Conservation (phyloP, 495 filamentous ascomycete species). For the Trichodelitschia bisporula region DNA sequence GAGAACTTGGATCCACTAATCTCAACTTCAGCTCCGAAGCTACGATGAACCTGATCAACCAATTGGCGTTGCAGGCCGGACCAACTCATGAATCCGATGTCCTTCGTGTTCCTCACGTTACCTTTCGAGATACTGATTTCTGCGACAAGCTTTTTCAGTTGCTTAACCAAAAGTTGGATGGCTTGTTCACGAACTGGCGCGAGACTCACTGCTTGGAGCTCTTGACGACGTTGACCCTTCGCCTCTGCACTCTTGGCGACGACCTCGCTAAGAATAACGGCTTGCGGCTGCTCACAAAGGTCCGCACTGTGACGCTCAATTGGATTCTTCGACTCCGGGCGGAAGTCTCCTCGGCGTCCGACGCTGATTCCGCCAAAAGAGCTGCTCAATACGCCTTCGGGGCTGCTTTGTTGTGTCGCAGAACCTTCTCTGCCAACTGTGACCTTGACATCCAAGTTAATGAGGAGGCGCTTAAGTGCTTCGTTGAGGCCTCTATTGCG, state of each 20-base stretch:
- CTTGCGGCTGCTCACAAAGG: conserved; percentile 8
- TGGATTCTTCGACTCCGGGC: conserved; percentile 23
- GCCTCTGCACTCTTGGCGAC: conserved; percentile 9
- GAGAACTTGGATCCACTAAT: conserved; percentile 26
- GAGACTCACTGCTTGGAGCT: conserved; percentile 24
- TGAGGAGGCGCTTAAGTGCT: conserved; percentile 9
- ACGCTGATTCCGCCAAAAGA: conserved; percentile 16
- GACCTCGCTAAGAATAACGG: conserved; percentile 5
- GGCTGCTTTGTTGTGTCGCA: conserved; percentile 25
- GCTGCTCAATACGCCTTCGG: conserved; percentile 20
- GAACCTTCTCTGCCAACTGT: conserved; percentile 19
- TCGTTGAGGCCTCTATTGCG: conserved; percentile 17
- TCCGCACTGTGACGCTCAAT: conserved; percentile 6
- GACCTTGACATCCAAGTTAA: conserved; percentile 2
- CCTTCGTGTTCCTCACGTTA: conserved; percentile 18
- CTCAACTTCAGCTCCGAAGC: conserved; percentile 27
- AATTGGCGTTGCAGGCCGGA: conserved; percentile 24
- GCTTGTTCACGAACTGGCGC: conserved; percentile 25
- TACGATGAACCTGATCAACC: conserved; percentile 17
- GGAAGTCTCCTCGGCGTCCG: conserved; percentile 18
- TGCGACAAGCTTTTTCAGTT: conserved; percentile 19
- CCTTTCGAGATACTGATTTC: conserved; percentile 23
- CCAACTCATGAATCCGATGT: conserved; percentile 13
- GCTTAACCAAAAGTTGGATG: conserved; percentile 17
- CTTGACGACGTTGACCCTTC: conserved; percentile 19